Conservation (phyloP, 257 asterid genomes). For the Linaria vulgaris region DNA sequence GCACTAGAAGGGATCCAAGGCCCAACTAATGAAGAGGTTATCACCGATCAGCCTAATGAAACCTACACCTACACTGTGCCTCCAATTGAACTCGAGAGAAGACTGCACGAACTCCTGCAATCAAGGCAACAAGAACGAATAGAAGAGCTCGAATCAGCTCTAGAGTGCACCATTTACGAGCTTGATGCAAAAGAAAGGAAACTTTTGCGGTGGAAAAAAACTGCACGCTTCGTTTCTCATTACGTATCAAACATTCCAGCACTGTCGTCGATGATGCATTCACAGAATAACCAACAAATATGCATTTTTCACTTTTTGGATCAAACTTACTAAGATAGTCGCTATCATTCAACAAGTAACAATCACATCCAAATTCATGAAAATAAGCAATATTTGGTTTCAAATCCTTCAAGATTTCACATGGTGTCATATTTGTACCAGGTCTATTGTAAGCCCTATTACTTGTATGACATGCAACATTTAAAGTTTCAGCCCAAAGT, state of each 20-base stretch:
- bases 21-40: constrained; percentile 31
- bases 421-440: too few relatives aligned
- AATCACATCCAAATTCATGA: too few relatives aligned
- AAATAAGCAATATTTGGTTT: too few relatives aligned
- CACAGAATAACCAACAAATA: too few relatives aligned
- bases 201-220: constrained; percentile 64
- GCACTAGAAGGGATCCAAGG: constrained; percentile 37
- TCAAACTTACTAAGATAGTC: too few relatives aligned
- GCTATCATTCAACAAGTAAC: too few relatives aligned
- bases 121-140: constrained; percentile 60
- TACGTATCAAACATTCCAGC: constrained; percentile 35
- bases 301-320: too few relatives aligned
- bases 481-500: too few relatives aligned
- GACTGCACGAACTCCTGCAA: constrained; percentile 53
- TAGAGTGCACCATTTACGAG: constrained; percentile 46
- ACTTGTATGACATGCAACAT: too few relatives aligned
- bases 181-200: constrained; percentile 52
- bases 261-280: too few relatives aligned
- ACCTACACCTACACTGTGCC: constrained; percentile 46
- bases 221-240: constrained; percentile 45
- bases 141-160: constrained; percentile 56
- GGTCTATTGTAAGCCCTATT: too few relatives aligned
- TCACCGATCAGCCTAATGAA: constrained; percentile 28
- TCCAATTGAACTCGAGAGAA: constrained; percentile 61
- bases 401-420: too few relatives aligned